Conservation (phyloP, 768 basidiomycete species). For the Vishniacozyma victoriae region DNA sequence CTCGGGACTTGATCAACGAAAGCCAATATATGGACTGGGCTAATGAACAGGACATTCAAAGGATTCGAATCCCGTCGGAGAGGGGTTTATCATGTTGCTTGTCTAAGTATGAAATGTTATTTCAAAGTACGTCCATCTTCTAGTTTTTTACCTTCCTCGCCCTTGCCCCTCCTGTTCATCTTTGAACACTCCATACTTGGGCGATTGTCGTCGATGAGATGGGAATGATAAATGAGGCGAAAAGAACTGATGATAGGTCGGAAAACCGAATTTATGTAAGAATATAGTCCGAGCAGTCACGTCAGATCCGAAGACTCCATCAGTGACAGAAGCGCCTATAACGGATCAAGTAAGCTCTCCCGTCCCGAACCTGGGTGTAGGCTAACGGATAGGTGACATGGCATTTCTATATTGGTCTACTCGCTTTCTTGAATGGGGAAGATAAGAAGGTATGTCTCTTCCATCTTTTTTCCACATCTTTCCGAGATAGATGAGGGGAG, state of each 20-base stretch:
- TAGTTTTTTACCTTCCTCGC: not conserved
- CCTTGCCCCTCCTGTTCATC: not conserved
- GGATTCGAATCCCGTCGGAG: conserved; percentile 59
- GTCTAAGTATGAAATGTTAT: conserved; percentile 85
- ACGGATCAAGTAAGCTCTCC: conserved; percentile 64
- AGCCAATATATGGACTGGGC: not conserved
- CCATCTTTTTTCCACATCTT: not conserved
- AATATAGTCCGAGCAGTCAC: conserved; percentile 85
- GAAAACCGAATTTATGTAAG: conserved; percentile 82
- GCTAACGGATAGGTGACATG: conserved; percentile 66
- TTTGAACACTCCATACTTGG: not conserved
- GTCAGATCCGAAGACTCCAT: conserved; percentile 77
- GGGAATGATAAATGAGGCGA: too few relatives aligned
- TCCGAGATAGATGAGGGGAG: not conserved
- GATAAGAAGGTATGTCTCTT: conserved; percentile 62
- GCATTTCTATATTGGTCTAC: conserved; percentile 89
- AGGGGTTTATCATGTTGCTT: conserved; percentile 94
- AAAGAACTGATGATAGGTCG: conserved; percentile 56
- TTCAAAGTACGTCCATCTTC: conserved; percentile 63
- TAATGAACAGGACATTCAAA: conserved; percentile 49
- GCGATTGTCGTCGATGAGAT: not conserved
- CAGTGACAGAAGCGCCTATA: conserved; percentile 66
- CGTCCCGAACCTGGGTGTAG: conserved; percentile 4
- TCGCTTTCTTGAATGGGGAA: conserved; percentile 88
- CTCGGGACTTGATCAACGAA: not conserved